These are phyloP conservation scores for Monoraphidium neglectum DNA, from an alignment of 139 green algal genomes.

Conservation along the genomic window DNA sequence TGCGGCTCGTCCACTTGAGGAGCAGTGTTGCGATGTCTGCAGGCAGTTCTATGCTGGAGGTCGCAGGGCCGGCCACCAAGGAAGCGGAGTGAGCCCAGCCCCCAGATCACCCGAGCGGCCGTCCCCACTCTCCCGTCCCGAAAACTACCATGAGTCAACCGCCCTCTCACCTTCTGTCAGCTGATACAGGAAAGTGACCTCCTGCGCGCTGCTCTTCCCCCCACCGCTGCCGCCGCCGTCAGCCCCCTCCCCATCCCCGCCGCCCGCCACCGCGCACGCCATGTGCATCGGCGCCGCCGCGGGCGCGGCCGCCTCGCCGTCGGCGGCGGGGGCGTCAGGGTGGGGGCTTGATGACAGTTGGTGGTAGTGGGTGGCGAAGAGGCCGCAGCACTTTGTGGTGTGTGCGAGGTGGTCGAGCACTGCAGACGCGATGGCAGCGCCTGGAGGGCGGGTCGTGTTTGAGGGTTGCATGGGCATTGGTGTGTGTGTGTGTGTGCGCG, in stretches of 20 bases:
- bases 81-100: too few relatives aligned
- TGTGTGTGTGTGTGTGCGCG: too few relatives aligned
- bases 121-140: too few relatives aligned
- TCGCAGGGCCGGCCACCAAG: neutral
- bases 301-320: neutral
- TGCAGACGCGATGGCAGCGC: constrained; percentile 88
- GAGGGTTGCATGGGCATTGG: too few relatives aligned
- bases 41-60: too few relatives aligned
- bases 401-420: constrained; percentile 85
- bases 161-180: constrained; percentile 50
- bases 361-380: constrained; percentile 99
- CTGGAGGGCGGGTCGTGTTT: neutral
- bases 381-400: constrained; percentile 65
- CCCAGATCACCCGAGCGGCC: too few relatives aligned
- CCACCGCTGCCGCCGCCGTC: neutral
- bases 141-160: too few relatives aligned
- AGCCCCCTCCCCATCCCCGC: constrained; percentile 1
- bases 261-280: constrained; percentile 69
- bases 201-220: constrained; percentile 5
- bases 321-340: neutral
- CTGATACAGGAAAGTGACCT: constrained; percentile 96
- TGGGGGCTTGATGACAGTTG: constrained; percentile 38
- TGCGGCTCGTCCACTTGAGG: too few relatives aligned
- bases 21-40: too few relatives aligned
- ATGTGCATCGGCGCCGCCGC: constrained; percentile 86